These are phyloP conservation scores for Pseudocercospora crystallina DNA, from an alignment of 2,329 filamentous ascomycete species.

Conservation along the genomic window DNA sequence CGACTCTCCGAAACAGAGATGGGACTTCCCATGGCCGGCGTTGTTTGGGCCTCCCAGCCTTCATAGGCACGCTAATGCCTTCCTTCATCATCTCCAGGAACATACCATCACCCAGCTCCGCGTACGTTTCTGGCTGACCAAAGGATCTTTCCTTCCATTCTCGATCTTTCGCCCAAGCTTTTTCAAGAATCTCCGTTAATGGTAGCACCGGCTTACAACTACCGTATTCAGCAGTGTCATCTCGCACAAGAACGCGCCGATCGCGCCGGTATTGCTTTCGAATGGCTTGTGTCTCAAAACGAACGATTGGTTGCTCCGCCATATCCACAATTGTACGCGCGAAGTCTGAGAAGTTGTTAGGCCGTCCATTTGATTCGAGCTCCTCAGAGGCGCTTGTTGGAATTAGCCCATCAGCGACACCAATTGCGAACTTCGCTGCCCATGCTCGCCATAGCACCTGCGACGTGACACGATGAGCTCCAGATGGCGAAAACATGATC, in stretches of 20 bases:
- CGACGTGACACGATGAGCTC: neutral
- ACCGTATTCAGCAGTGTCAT: constrained; percentile 7
- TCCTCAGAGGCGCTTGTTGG: neutral
- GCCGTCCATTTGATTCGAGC: neutral
- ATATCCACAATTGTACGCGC: neutral
- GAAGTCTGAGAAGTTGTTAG: neutral
- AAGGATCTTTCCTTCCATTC: constrained; percentile 23
- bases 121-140: constrained; percentile 4
- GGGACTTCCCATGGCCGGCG: constrained; percentile 5
- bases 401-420: constrained; percentile 9
- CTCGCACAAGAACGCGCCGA: neutral
- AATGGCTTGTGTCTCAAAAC: constrained; percentile 1
- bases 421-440: constrained; percentile 29
- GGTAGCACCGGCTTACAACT: constrained; percentile 13
- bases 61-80: constrained; percentile 27
- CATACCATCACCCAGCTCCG: constrained; percentile 5
- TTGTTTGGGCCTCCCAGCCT: constrained; percentile 16
- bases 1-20: neutral
- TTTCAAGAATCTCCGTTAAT: constrained; percentile 21
- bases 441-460: constrained; percentile 18
- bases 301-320: neutral
- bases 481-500: neutral
- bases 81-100: constrained; percentile 23
- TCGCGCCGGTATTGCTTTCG: neutral
- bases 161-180: constrained; percentile 24